Evolutionary conservation across 2,329 filamentous ascomycete species (phyloP).

Genomic region (Keithomyces neogunnii): DNA sequence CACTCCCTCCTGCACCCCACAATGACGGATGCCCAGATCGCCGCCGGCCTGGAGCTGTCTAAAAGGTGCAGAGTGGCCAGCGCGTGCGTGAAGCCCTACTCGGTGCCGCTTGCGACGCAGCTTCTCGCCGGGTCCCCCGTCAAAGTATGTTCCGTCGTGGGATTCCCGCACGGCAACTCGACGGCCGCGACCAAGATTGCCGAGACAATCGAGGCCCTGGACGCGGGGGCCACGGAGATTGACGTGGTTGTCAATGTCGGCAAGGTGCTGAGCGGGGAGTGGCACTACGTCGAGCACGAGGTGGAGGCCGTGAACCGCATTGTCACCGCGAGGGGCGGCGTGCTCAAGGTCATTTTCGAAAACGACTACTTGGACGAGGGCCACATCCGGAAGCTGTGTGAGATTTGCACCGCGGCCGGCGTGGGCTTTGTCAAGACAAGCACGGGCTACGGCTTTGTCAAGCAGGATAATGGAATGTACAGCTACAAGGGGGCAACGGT

Average conservation of each 20-base stretch:
- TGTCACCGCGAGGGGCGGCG: conserved; percentile 32
- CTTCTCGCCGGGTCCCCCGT: conserved; percentile 40
- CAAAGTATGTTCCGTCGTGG: conserved; percentile 47
- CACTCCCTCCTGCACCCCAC: conserved; percentile 55
- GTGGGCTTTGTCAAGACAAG: conserved; percentile 55
- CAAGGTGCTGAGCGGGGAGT: conserved; percentile 46
- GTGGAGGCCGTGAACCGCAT: conserved; percentile 40
- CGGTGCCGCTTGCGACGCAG: conserved; percentile 37
- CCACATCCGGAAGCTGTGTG: conserved; percentile 43
- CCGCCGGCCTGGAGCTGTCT: conserved; percentile 37
- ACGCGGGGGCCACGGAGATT: conserved; percentile 43
- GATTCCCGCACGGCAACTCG: conserved; percentile 52
- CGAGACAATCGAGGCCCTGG: conserved; percentile 40
- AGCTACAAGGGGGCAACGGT: conserved; percentile 45
- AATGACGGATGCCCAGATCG: conserved; percentile 47
- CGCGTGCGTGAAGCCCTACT: conserved; percentile 51
- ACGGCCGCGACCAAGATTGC: conserved; percentile 44
- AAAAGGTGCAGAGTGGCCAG: conserved; percentile 41
- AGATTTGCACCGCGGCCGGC: conserved; percentile 40
- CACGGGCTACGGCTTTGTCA: conserved; percentile 53
- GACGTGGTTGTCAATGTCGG: conserved; percentile 56
- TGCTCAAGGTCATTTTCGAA: conserved; percentile 54
- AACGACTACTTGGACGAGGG: conserved; percentile 45
- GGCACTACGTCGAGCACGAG: conserved; percentile 46
- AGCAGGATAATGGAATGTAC: conserved; percentile 41